Percentiles rank a stretch among this genome's conserved stretches.
Conservation (phyloP, 2,329 filamentous ascomycete species). For the Apiospora sp. region DNA sequence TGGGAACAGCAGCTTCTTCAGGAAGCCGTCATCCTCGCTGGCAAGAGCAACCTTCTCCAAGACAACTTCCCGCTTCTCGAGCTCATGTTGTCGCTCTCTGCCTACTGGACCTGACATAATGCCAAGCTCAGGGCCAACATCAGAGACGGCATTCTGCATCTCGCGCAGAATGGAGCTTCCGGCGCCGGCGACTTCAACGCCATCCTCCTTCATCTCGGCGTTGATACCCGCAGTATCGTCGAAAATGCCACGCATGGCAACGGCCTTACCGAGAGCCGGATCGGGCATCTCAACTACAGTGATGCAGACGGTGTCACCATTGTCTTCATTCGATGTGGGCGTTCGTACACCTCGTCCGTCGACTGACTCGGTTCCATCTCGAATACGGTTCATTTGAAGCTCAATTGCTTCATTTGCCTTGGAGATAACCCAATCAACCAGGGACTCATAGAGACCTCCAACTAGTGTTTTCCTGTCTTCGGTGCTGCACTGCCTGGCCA, state of each 20-base stretch:
- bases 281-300: slow-evolving; percentile 88
- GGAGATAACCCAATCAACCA: slow-evolving; percentile 92
- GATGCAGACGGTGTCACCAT: slow-evolving; percentile 84
- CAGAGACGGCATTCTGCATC: slow-evolving; percentile 82
- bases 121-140: slow-evolving; percentile 81
- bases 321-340: slow-evolving; percentile 74
- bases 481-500: slow-evolving; percentile 80
- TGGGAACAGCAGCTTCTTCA: slow-evolving; percentile 84
- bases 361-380: slow-evolving; percentile 71
- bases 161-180: slow-evolving; percentile 87
- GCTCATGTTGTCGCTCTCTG: slow-evolving; percentile 77
- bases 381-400: slow-evolving; percentile 73
- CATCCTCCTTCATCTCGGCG: slow-evolving; percentile 95
- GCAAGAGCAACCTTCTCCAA: slow-evolving; percentile 88
- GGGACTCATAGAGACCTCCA: slow-evolving; percentile 86
- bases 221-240: slow-evolving; percentile 95
- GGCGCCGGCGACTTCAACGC: slow-evolving; percentile 75
- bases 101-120: slow-evolving; percentile 72
- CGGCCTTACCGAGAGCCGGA: slow-evolving; percentile 81
- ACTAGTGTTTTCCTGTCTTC: slow-evolving; percentile 85
- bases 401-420: slow-evolving; percentile 89
- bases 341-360: slow-evolving; percentile 70
- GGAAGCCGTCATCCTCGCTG: slow-evolving; percentile 81
- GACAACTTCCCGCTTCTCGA: slow-evolving; percentile 83
- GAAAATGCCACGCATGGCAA: slow-evolving; percentile 90